phyloP scores from a whole-genome alignment of 352 stramenopile species.

The Globisporangium radiosum region DNA sequence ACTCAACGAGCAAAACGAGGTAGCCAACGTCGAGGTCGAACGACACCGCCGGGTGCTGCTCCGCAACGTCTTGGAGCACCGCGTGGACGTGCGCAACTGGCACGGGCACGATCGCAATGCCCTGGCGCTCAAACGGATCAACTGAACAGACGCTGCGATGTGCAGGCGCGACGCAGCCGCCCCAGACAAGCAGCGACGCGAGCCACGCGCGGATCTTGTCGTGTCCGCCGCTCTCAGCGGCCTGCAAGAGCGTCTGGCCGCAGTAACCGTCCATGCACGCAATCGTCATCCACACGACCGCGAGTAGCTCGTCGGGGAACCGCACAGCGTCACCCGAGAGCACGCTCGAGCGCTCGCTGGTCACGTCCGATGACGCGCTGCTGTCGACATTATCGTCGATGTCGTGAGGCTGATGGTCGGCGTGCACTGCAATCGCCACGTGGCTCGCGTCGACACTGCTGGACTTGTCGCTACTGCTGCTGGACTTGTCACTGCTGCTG shows the following conservation, averaged over 20 bases:
- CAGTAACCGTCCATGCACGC: conserved; percentile 78
- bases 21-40: conserved; percentile 75
- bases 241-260: conserved; percentile 72
- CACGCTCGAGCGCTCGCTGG: conserved; percentile 10
- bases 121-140: conserved; percentile 61
- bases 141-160: conserved; percentile 32
- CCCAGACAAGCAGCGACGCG: conserved; percentile 69
- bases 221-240: conserved; percentile 60
- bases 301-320: conserved; percentile 64
- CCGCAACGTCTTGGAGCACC: conserved; percentile 41
- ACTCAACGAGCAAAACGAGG: conserved; percentile 71
- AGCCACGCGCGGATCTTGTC: conserved; percentile 82
- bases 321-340: conserved; percentile 17
- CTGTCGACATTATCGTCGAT: too few relatives aligned
- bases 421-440: conserved; percentile 4
- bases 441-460: conserved; percentile 5
- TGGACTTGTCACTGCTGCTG: conserved; percentile 9
- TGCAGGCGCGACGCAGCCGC: conserved; percentile 30
- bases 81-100: conserved; percentile 47
- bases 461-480: background rate
- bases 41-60: conserved; percentile 52
- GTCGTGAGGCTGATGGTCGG: conserved; percentile 4
- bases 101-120: conserved; percentile 59
- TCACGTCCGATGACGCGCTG: background rate
- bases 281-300: conserved; percentile 79